Conservation (phyloP, 805 yeast species). For the Yarrowia phangngaensis region DNA sequence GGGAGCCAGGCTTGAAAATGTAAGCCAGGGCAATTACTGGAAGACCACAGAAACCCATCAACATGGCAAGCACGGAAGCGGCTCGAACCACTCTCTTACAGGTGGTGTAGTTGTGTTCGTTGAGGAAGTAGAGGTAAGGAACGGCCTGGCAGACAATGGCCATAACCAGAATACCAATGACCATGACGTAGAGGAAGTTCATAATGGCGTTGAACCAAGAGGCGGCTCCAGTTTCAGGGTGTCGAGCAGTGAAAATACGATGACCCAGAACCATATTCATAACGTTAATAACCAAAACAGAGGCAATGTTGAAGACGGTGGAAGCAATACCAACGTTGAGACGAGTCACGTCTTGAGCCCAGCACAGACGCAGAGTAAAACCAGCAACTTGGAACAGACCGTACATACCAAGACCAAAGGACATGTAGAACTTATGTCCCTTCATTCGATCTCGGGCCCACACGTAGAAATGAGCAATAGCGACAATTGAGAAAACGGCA, state of each 20-base stretch:
- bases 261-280: conserved; percentile 65
- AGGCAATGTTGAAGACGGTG: conserved; percentile 53
- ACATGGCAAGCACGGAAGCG: conserved; percentile 46
- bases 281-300: conserved; percentile 55
- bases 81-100: conserved; percentile 55
- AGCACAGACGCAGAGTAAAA: conserved; percentile 53
- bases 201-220: conserved; percentile 49
- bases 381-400: conserved; percentile 55
- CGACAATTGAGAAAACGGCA: conserved; percentile 50
- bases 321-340: conserved; percentile 54
- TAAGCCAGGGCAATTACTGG: conserved; percentile 51
- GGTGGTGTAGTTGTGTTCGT: conserved; percentile 45
- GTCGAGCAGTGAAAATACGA: conserved; percentile 71
- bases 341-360: conserved; percentile 52
- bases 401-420: conserved; percentile 53
- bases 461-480: conserved; percentile 47
- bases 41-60: conserved; percentile 55
- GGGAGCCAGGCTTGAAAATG: conserved; percentile 51
- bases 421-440: conserved; percentile 58
- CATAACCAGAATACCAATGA: conserved; percentile 58
- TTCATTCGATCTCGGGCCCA: conserved; percentile 49
- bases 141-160: conserved; percentile 60
- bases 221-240: conserved; percentile 63
- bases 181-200: conserved; percentile 51
- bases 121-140: conserved; percentile 57